Evolutionary conservation across 2,329 filamentous ascomycete genomes (phyloP), one percentile per base, ranked within the genome.

Genomic region (Nigrospora sphaerica): DNA sequence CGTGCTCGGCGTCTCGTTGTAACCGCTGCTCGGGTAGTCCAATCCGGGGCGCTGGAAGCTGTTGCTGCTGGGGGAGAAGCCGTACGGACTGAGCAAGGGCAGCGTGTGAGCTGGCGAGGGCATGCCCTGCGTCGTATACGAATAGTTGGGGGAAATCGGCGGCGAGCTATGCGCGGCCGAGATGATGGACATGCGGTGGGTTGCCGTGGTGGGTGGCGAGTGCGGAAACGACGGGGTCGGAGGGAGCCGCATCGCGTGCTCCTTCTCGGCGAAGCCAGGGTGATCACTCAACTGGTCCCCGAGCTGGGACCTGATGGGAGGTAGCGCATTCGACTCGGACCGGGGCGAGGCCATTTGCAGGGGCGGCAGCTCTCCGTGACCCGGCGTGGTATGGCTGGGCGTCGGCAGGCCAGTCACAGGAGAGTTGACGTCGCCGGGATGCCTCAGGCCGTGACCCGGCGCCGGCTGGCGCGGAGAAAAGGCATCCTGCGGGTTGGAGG

Each of bases 121-220:
- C 13, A 76, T 64, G 34, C 69, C 69, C 48, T 65, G 62, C 4
- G 23, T 28, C n/a, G 62, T 60, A 48, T 69, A 75, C 16, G 57
- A 59, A 16, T 77, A 72, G 44, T 71, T 68, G 14, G 75, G 72
- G 4, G 75, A 80, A 13, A 72, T 65, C 2, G 75, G 74, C 12
- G 77, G 73, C 17, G 75, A 70, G 2, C 52, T 53, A 57, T 74
- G 65, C 31, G 56, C 59, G 14, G 58, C 55, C n/a, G 62, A 51
- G n/a, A 71, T 56, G 3, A 57, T 53, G 7, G 58, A 54, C 17
- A 69, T 52, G 6, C 57, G 36, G 16, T 28, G 62, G 3, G 61
- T 55, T 28, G 55, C 51, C 5, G 52, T 52, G 11, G 54, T 54
- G 14, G 68, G 63, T 2, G 68, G 65, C 4, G 67, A 69, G 31